Conservation (phyloP, 305 asterid species). For the Rubia balearica region DNA sequence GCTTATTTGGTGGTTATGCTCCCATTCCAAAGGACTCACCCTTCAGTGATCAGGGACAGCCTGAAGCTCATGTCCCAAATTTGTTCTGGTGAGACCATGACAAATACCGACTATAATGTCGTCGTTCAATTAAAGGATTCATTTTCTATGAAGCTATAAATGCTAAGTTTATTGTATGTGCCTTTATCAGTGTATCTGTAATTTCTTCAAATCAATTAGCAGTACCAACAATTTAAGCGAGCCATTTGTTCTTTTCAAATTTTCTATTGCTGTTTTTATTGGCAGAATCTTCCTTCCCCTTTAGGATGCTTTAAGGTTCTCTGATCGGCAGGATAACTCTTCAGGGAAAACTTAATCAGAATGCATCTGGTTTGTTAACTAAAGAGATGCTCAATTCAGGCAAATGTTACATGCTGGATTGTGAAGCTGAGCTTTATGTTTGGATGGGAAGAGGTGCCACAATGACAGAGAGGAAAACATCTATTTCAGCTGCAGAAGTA, state of each 20-base stretch:
- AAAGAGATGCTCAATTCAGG: slow-evolving; percentile 63
- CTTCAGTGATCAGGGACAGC: slow-evolving; percentile 27
- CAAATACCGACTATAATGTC: neutral
- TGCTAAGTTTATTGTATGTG: neutral
- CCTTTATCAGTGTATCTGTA: neutral
- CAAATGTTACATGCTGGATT: slow-evolving; percentile 75
- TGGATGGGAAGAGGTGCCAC: slow-evolving; percentile 89
- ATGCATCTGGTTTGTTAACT: slow-evolving; percentile 37
- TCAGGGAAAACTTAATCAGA: slow-evolving; percentile 30
- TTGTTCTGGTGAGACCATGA: slow-evolving; percentile 45
- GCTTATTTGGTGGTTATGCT: slow-evolving; percentile 93
- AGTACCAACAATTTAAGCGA: neutral
- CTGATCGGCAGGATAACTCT: slow-evolving; percentile 30
- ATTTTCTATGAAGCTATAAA: neutral
- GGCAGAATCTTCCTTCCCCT: slow-evolving; percentile 15
- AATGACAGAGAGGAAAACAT: slow-evolving; percentile 62
- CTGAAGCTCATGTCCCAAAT: slow-evolving; percentile 25
- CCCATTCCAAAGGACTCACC: slow-evolving; percentile 69
- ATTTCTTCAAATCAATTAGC: neutral
- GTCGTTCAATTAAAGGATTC: neutral
- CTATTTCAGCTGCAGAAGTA: slow-evolving; percentile 66
- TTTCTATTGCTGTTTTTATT: slow-evolving; percentile 6
- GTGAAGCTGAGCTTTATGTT: slow-evolving; percentile 52
- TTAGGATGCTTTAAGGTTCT: slow-evolving; percentile 26
- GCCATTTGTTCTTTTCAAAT: slow-evolving; percentile 11